phyloP scores from a whole-genome alignment of 257 asterid species.

The Linderniella brevidens region DNA sequence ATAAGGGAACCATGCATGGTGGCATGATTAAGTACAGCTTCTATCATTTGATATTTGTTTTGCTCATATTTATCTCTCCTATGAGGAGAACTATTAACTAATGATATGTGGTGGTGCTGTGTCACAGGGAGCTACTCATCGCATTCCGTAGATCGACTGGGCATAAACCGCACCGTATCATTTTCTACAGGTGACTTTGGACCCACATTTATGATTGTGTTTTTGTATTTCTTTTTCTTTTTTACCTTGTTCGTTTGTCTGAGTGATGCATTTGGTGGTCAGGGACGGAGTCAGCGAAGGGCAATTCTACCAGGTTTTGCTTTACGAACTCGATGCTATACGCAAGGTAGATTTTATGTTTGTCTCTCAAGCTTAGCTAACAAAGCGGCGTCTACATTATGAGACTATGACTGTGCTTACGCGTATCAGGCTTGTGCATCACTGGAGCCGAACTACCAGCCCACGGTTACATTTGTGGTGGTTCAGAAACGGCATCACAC shows the following conservation, averaged over 20 bases:
- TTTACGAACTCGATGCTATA: slow-evolving; percentile 87
- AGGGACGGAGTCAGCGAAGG: slow-evolving; percentile 99
- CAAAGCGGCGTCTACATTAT: background rate
- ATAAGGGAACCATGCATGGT: slow-evolving; percentile 49
- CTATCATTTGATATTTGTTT: background rate
- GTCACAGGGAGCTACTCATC: slow-evolving; percentile 63
- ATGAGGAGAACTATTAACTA: background rate
- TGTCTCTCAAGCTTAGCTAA: background rate
- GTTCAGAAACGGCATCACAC: slow-evolving; percentile 97
- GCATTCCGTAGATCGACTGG: slow-evolving; percentile 89
- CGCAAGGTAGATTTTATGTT: slow-evolving; percentile 42
- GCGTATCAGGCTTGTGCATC: slow-evolving; percentile 77
- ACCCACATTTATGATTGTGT: background rate
- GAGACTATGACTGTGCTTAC: background rate
- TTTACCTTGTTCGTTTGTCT: background rate
- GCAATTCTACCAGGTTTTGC: slow-evolving; percentile 86
- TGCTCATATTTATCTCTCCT: background rate
- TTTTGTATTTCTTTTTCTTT: background rate
- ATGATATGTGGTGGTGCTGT: slow-evolving; percentile 2
- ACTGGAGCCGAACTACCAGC: slow-evolving; percentile 84
- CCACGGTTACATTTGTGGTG: slow-evolving; percentile 90
- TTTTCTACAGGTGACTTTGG: slow-evolving; percentile 58
- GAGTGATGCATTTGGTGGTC: background rate
- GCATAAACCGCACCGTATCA: slow-evolving; percentile 73
- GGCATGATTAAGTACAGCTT: slow-evolving; percentile 80